Percentiles rank a stretch among this genome's conserved stretches.
phyloP scores from a whole-genome alignment of 129 eudicot species.

The Daucus carota region DNA sequence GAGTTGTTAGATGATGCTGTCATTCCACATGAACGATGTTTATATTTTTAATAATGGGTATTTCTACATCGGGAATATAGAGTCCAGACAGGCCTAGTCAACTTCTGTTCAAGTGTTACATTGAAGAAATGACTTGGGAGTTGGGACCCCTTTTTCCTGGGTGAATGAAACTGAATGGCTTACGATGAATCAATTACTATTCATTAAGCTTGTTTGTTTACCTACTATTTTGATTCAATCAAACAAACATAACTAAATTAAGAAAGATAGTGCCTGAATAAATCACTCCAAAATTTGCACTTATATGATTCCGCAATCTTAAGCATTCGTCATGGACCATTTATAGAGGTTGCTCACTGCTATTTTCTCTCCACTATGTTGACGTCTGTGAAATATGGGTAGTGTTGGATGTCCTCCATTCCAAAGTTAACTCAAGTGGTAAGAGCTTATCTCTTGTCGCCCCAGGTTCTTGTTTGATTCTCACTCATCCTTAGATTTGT shows the following conservation, averaged over 20 bases:
- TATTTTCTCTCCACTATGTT: background rate
- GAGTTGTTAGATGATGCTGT: background rate
- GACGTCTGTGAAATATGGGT: background rate
- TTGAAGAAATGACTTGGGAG: background rate
- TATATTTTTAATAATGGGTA: background rate
- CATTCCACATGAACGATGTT: background rate
- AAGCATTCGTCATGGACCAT: background rate
- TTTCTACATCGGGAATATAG: background rate
- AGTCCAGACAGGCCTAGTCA: background rate
- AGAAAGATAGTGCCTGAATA: background rate
- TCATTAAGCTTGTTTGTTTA: no score
- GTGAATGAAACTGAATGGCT: background rate
- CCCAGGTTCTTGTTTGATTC: no score
- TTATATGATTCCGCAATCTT: background rate
- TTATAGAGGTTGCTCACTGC: background rate
- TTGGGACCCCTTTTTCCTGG: no score
- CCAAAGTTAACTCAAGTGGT: background rate
- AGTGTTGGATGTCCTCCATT: background rate
- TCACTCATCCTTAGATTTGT: no score
- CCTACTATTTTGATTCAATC: no score
- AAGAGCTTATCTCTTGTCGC: no score
- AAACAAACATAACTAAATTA: background rate
- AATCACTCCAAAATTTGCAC: background rate
- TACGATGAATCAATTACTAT: no score
- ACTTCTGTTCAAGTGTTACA: background rate